Conservation (phyloP, 768 basidiomycete genomes). For the Kwoniella newhampshirensis region DNA sequence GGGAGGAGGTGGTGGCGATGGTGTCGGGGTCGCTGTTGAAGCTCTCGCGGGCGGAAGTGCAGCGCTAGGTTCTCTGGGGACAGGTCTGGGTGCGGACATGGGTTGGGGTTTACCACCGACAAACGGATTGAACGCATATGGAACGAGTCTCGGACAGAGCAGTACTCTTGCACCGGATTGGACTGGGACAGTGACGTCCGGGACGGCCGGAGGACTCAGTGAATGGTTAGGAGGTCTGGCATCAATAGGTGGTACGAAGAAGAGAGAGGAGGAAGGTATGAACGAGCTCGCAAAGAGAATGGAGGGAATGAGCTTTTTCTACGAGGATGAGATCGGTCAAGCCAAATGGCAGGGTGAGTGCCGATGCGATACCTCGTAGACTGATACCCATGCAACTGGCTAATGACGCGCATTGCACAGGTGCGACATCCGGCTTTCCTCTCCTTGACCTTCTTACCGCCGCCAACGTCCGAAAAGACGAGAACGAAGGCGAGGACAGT, state of each 20-base stretch:
- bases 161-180: constrained; percentile 12
- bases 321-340: constrained; percentile 54
- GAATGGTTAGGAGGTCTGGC: constrained; percentile 2
- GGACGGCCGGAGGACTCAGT: constrained; percentile 2
- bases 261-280: constrained; percentile 36
- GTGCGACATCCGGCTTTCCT: constrained; percentile 88
- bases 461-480: constrained; percentile 23
- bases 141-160: constrained; percentile 3
- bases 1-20: constrained; percentile 35
- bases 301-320: constrained; percentile 54
- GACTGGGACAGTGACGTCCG: not conserved
- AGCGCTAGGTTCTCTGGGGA: not conserved
- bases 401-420: constrained; percentile 46
- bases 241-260: constrained; percentile 8
- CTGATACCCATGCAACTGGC: not conserved
- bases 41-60: constrained; percentile 21
- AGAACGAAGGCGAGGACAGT: not conserved
- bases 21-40: constrained; percentile 38
- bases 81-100: not conserved
- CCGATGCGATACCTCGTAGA: no score
- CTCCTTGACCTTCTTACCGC: constrained; percentile 70
- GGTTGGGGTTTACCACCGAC: constrained; percentile 4
- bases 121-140: not conserved
- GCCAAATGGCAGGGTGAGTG: constrained; percentile 53
- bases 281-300: constrained; percentile 49